These are phyloP conservation scores for Tulasnella sp. DNA, from an alignment of 768 basidiomycete genomes.

Conservation along the genomic window DNA sequence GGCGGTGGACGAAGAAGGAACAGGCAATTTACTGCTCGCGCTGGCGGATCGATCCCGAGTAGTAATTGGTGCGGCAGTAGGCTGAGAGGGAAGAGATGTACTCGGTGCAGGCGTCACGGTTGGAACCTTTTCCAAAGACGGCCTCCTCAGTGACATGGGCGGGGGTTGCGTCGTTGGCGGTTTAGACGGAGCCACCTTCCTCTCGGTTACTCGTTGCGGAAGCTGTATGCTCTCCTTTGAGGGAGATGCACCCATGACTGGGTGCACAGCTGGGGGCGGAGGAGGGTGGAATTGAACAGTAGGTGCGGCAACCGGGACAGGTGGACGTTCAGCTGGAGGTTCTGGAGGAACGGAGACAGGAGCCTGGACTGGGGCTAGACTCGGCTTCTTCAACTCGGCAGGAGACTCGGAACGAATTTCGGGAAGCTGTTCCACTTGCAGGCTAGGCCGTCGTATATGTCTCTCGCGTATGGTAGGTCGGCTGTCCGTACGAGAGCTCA, in stretches of 20 bases:
- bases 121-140: conserved; percentile 9
- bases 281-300: not conserved
- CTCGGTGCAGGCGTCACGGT: not conserved
- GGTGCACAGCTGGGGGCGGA: not conserved
- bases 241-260: not conserved
- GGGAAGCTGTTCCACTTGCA: conserved; percentile 5
- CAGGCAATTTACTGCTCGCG: not conserved
- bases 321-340: not conserved
- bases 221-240: not conserved
- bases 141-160: not conserved
- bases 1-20: not conserved
- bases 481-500: not conserved
- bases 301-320: not conserved
- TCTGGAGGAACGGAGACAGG: not conserved
- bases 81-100: not conserved
- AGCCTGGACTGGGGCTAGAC: not conserved
- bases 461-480: conserved; percentile 7
- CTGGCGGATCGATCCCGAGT: not conserved
- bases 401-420: not conserved
- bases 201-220: not conserved
- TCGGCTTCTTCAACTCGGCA: not conserved
- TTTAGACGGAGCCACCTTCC: conserved; percentile 6
- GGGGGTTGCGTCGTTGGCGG: not conserved
- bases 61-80: not conserved
- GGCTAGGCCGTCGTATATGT: conserved; percentile 12